Conservation (phyloP, 495 filamentous ascomycete genomes). For the Cercophora sp. region DNA sequence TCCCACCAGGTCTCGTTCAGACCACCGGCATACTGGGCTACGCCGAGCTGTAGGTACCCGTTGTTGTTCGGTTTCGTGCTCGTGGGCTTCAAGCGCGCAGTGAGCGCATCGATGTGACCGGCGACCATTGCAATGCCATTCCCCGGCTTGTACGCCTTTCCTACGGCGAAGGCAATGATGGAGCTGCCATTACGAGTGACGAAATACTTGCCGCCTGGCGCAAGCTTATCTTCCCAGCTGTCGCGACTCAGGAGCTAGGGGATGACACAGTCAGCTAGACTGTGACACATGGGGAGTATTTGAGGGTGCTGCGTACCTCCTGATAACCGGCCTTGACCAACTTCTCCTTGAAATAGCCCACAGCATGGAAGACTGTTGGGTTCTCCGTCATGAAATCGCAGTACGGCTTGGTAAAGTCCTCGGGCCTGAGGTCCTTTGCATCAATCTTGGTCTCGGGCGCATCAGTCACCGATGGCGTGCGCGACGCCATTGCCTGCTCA, state of each 20-base stretch:
- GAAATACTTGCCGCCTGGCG: slow-evolving; percentile 84
- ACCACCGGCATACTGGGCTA: slow-evolving; percentile 88
- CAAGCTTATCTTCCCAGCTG: slow-evolving; percentile 69
- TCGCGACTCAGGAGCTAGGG: slow-evolving; percentile 71
- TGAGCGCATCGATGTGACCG: slow-evolving; percentile 89
- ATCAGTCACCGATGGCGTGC: slow-evolving; percentile 12
- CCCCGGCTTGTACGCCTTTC: slow-evolving; percentile 75
- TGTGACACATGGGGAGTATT: neutral
- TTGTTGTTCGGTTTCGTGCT: slow-evolving; percentile 73
- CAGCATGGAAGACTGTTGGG: slow-evolving; percentile 89
- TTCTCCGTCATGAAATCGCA: slow-evolving; percentile 82
- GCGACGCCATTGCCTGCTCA: slow-evolving; percentile 19
- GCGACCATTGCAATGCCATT: slow-evolving; percentile 79
- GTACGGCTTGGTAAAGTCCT: slow-evolving; percentile 78
- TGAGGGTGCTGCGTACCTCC: slow-evolving; percentile 38
- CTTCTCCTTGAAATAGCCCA: slow-evolving; percentile 67
- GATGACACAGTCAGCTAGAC: neutral
- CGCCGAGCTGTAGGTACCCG: slow-evolving; percentile 84
- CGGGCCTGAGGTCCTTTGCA: slow-evolving; percentile 42
- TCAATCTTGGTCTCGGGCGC: slow-evolving; percentile 17
- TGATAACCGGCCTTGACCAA: slow-evolving; percentile 68
- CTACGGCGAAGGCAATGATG: slow-evolving; percentile 82
- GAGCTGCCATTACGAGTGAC: slow-evolving; percentile 80
- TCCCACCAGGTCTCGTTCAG: slow-evolving; percentile 92
- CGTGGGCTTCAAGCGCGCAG: slow-evolving; percentile 83